phyloP scores from a whole-genome alignment of 495 filamentous ascomycete species.

The Cercophora newfieldiana region DNA sequence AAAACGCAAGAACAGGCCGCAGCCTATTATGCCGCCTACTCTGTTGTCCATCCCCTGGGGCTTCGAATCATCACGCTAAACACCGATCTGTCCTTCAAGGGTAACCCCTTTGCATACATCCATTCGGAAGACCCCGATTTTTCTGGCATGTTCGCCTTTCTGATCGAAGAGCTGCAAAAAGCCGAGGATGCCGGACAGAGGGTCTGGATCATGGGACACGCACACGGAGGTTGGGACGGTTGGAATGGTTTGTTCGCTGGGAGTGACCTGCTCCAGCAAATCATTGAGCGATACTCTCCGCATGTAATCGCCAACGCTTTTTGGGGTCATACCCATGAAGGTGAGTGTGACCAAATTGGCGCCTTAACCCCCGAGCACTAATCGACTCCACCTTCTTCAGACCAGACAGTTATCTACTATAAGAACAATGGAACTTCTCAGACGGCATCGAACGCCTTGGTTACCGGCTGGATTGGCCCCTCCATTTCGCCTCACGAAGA shows the following conservation, averaged over 20 bases:
- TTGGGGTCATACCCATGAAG: constrained; percentile 60
- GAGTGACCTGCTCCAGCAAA: constrained; percentile 57
- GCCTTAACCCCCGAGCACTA: background rate
- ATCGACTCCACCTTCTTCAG: constrained; percentile 4
- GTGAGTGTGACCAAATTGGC: too few relatives aligned
- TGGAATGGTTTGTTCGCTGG: constrained; percentile 51
- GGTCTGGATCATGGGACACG: constrained; percentile 59
- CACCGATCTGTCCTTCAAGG: constrained; percentile 54
- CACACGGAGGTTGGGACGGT: constrained; percentile 54
- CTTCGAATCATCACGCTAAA: constrained; percentile 55
- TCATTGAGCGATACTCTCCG: constrained; percentile 57
- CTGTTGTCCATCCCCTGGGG: constrained; percentile 48
- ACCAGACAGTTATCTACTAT: constrained; percentile 53
- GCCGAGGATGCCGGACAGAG: constrained; percentile 54
- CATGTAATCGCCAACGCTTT: constrained; percentile 58
- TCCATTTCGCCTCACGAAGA: constrained; percentile 56
- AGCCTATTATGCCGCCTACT: constrained; percentile 55
- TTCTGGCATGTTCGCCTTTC: constrained; percentile 52
- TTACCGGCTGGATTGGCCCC: constrained; percentile 52
- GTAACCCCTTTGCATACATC: constrained; percentile 50
- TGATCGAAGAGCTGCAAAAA: constrained; percentile 52
- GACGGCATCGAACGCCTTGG: constrained; percentile 41
- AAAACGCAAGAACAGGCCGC: constrained; percentile 43
- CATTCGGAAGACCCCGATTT: constrained; percentile 52
- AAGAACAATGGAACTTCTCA: constrained; percentile 49